These are phyloP conservation scores for Xerophyta viscosa DNA, from an alignment of 106 monocot genomes.

Conservation along the genomic window DNA sequence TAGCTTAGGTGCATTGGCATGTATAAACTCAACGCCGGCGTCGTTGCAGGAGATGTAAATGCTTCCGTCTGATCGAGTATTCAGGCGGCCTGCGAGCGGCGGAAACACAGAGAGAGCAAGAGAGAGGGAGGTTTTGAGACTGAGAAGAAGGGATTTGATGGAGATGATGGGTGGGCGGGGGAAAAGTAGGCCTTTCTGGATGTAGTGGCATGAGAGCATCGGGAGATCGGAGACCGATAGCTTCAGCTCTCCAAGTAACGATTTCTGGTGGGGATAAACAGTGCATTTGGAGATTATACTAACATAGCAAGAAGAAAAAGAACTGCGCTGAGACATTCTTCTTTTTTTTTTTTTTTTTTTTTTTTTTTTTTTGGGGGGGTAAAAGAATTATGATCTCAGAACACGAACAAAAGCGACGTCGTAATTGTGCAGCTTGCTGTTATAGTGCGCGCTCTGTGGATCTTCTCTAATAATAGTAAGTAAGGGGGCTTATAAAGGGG, in stretches of 20 bases:
- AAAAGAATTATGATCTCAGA: too few relatives aligned
- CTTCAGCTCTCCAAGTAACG: constrained; percentile 32
- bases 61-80: constrained; percentile 37
- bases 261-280: constrained; percentile 37
- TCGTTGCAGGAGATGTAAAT: constrained; percentile 61
- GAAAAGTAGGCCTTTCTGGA: constrained; percentile 88
- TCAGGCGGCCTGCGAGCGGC: constrained; percentile 64
- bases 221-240: constrained; percentile 87
- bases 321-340: too few relatives aligned
- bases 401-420: too few relatives aligned
- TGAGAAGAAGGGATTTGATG: constrained; percentile 16
- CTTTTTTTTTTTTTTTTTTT: too few relatives aligned
- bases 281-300: constrained; percentile 32
- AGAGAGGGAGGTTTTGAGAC: constrained; percentile 56
- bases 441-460: too few relatives aligned
- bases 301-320: too few relatives aligned
- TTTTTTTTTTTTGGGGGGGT: too few relatives aligned
- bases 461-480: too few relatives aligned
- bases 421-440: too few relatives aligned
- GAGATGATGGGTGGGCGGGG: constrained; percentile 28
- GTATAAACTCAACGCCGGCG: constrained; percentile 55
- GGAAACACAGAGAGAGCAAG: constrained; percentile 56
- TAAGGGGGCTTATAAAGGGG: too few relatives aligned
- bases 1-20: constrained; percentile 42
- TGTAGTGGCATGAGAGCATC: constrained; percentile 94